Evolutionary conservation across 2,329 filamentous ascomycete species (phyloP), one percentile per base, ranked within the genome.

Genomic region (Cercospora brassicicola): DNA sequence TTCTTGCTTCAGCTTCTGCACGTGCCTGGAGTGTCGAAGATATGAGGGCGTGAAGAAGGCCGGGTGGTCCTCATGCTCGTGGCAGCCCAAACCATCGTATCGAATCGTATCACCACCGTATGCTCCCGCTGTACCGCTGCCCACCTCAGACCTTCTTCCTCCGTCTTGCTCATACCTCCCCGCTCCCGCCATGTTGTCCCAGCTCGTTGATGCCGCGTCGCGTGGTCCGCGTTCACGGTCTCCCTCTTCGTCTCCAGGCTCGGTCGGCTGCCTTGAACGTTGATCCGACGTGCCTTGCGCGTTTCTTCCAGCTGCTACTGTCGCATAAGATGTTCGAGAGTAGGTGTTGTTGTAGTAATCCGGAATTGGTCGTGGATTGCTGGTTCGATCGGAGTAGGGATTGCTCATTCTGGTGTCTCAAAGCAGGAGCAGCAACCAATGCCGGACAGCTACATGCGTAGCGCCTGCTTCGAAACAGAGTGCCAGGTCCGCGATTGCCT

Each of bases 41-140:
- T 97, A 97, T 4, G 92, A 93, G 0, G 94, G 94, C 10, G 90
- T 86, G 79, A 97, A 93, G 83, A 94, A 94, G 5, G 73, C 69
- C 18, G 72, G 69, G 36, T 75, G 71, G 51, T 76, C 73, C 6
- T 76, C 73, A 39, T 74, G 72, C 31, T 69, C 64, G 31, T 64
- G 55, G 36, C 67, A 73, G 18, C 66, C 66, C 59, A 71, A 26
- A 9, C 68, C 65, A 39, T 73, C 67, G 65, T 69, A 70, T 11
- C 70, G 68, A 57, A 68, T 60, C n/a, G 67, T 48, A 36, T 74
- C 72, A 18, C 53, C 66, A 33, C 65, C 68, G 59, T 67, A 68
- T 39, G 64, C 45, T 9, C 42, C 60, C 42, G 33, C 39, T 66
- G 67, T 68, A 67, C 64, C 70, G 23, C 28, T 53, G 31, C 64